Evolutionary conservation across 345 rosid species (phyloP), one percentile per base, ranked within the genome.

Genomic region (Capsella bursapastoris): DNA sequence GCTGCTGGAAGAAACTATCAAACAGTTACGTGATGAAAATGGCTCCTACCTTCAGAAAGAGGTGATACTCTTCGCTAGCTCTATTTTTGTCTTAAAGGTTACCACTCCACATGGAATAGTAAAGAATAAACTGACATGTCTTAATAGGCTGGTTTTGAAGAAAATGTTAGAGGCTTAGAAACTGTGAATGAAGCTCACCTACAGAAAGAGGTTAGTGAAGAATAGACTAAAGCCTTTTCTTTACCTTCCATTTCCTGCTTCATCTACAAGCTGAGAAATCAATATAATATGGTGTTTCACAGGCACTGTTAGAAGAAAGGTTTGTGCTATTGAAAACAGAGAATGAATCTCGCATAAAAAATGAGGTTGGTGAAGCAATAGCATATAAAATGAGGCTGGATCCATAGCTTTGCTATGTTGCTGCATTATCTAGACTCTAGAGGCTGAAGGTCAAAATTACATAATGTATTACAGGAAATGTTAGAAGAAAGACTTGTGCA

Each of bases 91-190:
- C 2, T 3, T 14, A 7, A n/a, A 41, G 22, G 40, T 52, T 43
- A 32, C 31, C 47, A 13, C 4, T 51, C 55, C 28, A 52, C 40
- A 25, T 63, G 8, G 29, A 57, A 41, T 28, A 28, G 43, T 61
- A n/a, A 13, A 56, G 16, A 11, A 64, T 25, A 53, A 51, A 32
- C 28, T 72, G 18, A 10, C 50, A 15, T 78, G 44, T 52, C 64
- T 57, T 34, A 18, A 32, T 82, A 90, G 96, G 86, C 83, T 75
- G 71, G 32, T 55, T 77, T 84, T 37, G 83, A 84, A 82, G 87
- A 83, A 71, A 79, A 79, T 50, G 43, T 84, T 64, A 73, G 71
- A 82, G 81, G 78, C 28, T 74, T 91, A 35, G 76, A 64, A 69
- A 60, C 64, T 70, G 88, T 82, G 77, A 85, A 80, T 80, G 85